Evolutionary conservation across 441 rosid species (phyloP), one percentile per base, ranked within the genome.

Genomic region (Capsella rubella): DNA sequence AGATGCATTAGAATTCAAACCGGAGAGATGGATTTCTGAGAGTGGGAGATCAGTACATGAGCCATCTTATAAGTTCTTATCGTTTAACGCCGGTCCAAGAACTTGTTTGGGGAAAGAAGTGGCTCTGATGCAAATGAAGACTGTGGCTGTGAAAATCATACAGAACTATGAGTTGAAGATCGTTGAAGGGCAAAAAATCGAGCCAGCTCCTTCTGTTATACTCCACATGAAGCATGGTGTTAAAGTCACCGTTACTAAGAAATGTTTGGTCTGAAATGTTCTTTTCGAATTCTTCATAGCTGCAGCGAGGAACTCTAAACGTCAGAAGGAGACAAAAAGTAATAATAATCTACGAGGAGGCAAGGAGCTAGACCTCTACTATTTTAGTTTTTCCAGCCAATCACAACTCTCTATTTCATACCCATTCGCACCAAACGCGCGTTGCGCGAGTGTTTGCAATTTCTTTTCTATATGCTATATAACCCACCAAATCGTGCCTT

Each of bases 91-190:
- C 0, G 87, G 87, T 14, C 83, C 83, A 4, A 81, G 84, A 62
- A 69, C 73, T 34, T 83, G 87, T 68, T 14, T 83, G 8, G 87
- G 87, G 7, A 83, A 81, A 47, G 84, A 81, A 29, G 34, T 79
- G 59, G 75, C 81, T 13, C 55, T 81, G 66, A 68, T 40, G n/a
- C 81, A 80, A 16, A 71, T 83, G 80, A 80, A 80, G 60, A 42
- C 34, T 0, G 79, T 83, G 21, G 81, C 66, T 2, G 76, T 69
- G 13, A 67, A 71, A 18, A 40, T 78, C 15, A 57, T 83, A 8
- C 69, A 55, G 10, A 75, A 77, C 47, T 80, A 69, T 49, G 49
- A 71, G 6, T 29, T 82, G 2, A 15, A 58, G 47, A 69, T 78
- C 1, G 71, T 80, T 56, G 71, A 78, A 52, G 70, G 69, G 7